Base-by-base conservation (phyloP, 139 green algal genomes). In the Mesostigma viride region DNA sequence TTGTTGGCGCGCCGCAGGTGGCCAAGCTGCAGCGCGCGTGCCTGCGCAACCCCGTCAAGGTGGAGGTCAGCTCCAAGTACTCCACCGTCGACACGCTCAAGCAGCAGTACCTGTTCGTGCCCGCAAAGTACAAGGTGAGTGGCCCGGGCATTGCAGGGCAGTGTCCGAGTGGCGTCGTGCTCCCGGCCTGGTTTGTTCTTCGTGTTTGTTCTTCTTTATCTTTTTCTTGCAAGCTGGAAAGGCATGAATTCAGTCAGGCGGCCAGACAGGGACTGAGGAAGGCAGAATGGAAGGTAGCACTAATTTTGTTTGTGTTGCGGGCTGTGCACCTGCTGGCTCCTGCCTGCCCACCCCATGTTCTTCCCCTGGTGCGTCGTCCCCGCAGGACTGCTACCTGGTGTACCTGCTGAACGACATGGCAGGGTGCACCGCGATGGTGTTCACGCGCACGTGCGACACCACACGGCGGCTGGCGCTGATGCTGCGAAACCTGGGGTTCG, bases 21-120 rank as follows among this genome's bases (percentile, higher is more conserved):
- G 75, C 84, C 32, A 99, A 99, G 85, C 89, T 99, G 73, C 92
- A 99, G 83, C 84, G 93, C 4, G 93, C 93, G 0, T 96, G 90
- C 79, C 83, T 99, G 51, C 69, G 76, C 1, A 81, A 89, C 64
- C 92, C 92, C 1, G 91, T 95, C 60, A 96, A 95, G 70, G 64
- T 98, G 64, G 92, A 98, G 81, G 89, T 98, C n/a, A 83, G 81
- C 1, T 56, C 73, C 40, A 98, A 97, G 82, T 97, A 97, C 78
- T 81, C 70, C 35, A 99, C 94, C 0, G 94, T 96, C 63, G 89
- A 95, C 69, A 97, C 91, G 22, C 84, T 99, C 64, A 76, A 89
- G 26, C 93, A 99, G 82, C 85, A 99, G 81, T 99, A 96, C 83
- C 62, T 95, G 31, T 99, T 99, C 76, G 69, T 97, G 1, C 93